A percentile compares a stretch with the other conserved stretches of the same genome.
These are phyloP conservation scores for Artemisia argyi DNA, from an alignment of 129 eudicot genomes.

Conservation along the genomic window DNA sequence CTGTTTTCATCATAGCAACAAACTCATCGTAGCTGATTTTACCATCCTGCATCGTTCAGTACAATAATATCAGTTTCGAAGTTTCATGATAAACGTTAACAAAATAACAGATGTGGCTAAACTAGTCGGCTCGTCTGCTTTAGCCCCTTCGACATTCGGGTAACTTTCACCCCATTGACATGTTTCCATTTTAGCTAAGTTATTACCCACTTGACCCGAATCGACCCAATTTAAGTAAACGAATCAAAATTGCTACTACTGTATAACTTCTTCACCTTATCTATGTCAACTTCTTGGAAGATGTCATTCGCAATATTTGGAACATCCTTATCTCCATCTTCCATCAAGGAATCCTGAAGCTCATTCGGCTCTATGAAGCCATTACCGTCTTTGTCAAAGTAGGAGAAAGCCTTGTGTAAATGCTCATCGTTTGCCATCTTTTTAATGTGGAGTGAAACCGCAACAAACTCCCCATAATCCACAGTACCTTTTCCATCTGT, in stretches of 20 bases:
- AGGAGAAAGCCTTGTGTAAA: constrained; percentile 87
- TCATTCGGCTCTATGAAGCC: constrained; percentile 81
- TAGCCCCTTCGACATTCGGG: too few relatives aligned
- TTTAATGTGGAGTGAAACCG: constrained; percentile 74
- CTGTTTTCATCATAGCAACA: too few relatives aligned
- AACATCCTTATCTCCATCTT: constrained; percentile 78
- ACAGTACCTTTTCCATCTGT: constrained; percentile 77
- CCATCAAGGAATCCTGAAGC: constrained; percentile 73
- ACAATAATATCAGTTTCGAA: too few relatives aligned
- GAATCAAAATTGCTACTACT: neutral
- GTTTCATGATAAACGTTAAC: too few relatives aligned
- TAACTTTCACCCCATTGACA: too few relatives aligned
- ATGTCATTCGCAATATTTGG: constrained; percentile 77
- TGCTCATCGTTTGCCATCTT: constrained; percentile 91
- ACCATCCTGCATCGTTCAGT: too few relatives aligned
- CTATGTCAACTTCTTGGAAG: constrained; percentile 91
- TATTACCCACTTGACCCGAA: neutral
- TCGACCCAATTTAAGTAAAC: neutral
- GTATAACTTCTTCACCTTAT: constrained; percentile 86
- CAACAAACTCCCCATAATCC: constrained; percentile 85
- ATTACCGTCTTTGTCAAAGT: constrained; percentile 79
- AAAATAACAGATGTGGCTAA: too few relatives aligned
- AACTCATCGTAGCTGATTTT: too few relatives aligned
- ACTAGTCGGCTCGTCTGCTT: too few relatives aligned
- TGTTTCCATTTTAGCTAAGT: too few relatives aligned